Evolutionary conservation across 2,329 filamentous ascomycete genomes (phyloP).

Genomic region (Fusarium torulosum): DNA sequence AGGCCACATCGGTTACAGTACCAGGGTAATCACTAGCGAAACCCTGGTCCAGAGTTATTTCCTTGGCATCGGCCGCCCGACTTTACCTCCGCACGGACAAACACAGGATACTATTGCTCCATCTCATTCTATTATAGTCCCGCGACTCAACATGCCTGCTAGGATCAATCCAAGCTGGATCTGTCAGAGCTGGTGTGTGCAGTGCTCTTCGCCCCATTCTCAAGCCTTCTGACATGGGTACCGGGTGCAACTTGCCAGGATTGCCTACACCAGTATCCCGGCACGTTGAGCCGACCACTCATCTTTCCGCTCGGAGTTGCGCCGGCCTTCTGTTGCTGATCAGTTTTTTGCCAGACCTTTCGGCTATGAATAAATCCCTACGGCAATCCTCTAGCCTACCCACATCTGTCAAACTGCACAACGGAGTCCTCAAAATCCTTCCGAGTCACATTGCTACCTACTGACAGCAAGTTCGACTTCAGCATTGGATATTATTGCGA

Average conservation of each 20-base stretch:
- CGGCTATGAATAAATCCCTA: constrained; percentile 41
- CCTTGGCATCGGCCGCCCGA: constrained; percentile 40
- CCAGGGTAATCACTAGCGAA: constrained; percentile 38
- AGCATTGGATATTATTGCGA: background rate
- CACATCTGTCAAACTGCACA: constrained; percentile 40
- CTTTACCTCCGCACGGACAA: constrained; percentile 14
- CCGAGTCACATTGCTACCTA: constrained; percentile 10
- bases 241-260: constrained; percentile 19
- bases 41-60: constrained; percentile 34
- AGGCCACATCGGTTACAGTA: constrained; percentile 32
- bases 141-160: constrained; percentile 47
- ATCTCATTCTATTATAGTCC: constrained; percentile 42
- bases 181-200: constrained; percentile 38
- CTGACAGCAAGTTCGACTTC: constrained; percentile 21
- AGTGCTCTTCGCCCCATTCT: constrained; percentile 28
- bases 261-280: constrained; percentile 36
- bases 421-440: constrained; percentile 34
- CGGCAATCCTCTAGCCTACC: constrained; percentile 38
- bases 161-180: constrained; percentile 32
- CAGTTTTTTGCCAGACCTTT: constrained; percentile 30
- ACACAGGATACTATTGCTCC: constrained; percentile 26
- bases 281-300: constrained; percentile 26
- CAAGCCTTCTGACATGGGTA: constrained; percentile 23
- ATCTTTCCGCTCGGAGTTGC: constrained; percentile 37
- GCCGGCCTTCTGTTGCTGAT: constrained; percentile 35